Conservation (phyloP, 352 stramenopile genomes). For the Phytophthora meadii region DNA sequence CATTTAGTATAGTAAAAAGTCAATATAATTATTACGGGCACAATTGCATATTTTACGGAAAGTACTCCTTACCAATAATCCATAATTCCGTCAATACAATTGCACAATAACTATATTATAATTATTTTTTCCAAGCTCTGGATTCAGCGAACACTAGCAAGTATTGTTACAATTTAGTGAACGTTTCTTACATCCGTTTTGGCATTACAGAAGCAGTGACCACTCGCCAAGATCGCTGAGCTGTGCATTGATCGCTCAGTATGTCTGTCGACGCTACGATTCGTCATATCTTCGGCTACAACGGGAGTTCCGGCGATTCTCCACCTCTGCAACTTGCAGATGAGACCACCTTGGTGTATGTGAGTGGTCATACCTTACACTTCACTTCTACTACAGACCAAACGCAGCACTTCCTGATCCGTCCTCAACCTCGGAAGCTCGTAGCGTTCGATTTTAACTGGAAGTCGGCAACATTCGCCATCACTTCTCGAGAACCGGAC, state of each 20-base stretch:
- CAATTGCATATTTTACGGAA: too few species aligned
- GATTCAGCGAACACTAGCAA: too few species aligned
- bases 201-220: constrained; percentile 11
- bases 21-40: too few species aligned
- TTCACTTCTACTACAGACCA: constrained; percentile 71
- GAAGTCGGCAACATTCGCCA: constrained; percentile 58
- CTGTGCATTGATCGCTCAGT: background rate
- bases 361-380: constrained; percentile 68
- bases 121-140: too few species aligned
- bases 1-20: too few species aligned
- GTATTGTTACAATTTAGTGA: too few species aligned
- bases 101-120: too few species aligned
- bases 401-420: constrained; percentile 72
- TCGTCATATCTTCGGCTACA: constrained; percentile 75
- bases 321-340: constrained; percentile 66
- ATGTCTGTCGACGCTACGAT: constrained; percentile 66
- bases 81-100: too few species aligned
- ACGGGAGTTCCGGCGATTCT: constrained; percentile 29
- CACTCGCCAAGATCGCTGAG: constrained; percentile 28
- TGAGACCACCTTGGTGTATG: constrained; percentile 69
- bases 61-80: too few species aligned
- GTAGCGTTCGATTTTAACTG: constrained; percentile 75
- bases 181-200: too few species aligned
- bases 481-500: constrained; percentile 61
- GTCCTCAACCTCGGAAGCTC: constrained; percentile 57